Evolutionary conservation across 148 eudicot species (phyloP), one percentile per base, ranked within the genome.

Genomic region (Salicornia ramosissima): DNA sequence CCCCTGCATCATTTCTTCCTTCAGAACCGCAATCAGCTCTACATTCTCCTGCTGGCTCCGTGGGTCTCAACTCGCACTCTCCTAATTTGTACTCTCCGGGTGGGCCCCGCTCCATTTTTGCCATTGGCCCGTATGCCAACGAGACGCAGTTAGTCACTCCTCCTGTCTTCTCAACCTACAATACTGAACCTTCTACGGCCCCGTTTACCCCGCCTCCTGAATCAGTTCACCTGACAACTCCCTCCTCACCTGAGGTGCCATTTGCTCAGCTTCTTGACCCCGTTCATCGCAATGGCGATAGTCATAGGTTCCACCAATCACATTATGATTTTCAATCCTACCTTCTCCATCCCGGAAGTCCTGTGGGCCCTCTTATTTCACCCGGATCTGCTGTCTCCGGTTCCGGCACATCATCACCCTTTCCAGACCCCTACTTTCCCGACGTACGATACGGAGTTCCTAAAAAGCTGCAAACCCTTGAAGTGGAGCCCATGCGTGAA

Each of bases 171-270:
- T 94, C 99, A n/a, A 83, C 96, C 14, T 89, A 79, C 70, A 91
- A 88, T 7, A 94, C 97, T 5, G 96, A 94, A 75, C 99, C 99
- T 11, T 89, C 96, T 1, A 94, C 99, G 14, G 96, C 99, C 62
- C 97, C 99, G 40, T 88, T 78, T 36, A 94, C 99, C 42, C 99
- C 99, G 65, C 99, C 99, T 16, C 97, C 99, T 0, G 99, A 91
- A 69, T 89, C 99, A 5, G 80, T 87, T 71, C 97, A 90, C 70
- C 71, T 94, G 64, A 94, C 99, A 4, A 94, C 93, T 56, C 99
- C 99, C 50, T 94, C 99, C 62, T 94, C 99, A 10, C 99, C 99
- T 0, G 99, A 94, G 80, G 99, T 94, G 12, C 99, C 99, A 5
- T 91, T 91, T 77, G 99, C 99, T 61, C 85, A 86, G 74, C 86